Evolutionary conservation across 495 filamentous ascomycete genomes (phyloP), one percentile per base, ranked within the genome.

Genomic region (Neurospora sp.): DNA sequence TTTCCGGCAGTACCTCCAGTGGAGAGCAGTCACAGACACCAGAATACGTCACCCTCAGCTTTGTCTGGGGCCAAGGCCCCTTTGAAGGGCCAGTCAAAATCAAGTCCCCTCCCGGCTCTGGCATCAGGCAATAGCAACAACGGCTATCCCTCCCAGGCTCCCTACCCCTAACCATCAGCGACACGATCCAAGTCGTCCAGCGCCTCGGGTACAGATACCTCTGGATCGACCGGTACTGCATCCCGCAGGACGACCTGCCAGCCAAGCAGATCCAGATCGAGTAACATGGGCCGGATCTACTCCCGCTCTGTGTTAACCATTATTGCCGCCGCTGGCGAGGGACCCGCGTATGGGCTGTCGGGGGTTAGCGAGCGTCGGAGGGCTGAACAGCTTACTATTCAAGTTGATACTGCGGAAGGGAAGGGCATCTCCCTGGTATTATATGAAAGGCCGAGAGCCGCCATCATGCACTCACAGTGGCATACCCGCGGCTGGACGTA

Each of bases 401-500:
- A 18, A 70, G 40, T 41, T 39, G 20, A 72, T 72, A 10, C n/a
- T 48, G 10, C 46, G 0, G 16, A 11, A 11, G 46, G 46, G 20
- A 44, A 39, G 39, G 12, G 12, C 12, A 27, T 53, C 11, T 12
- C 46, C 11, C 20, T 53, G 11, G 46, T 5, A 5, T 22, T 53
- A 12, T 53, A 53, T 5, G 46, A 53, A 53, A 53, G n/a, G 46
- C 46, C 46, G n/a, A 53, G 5, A 11, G 9, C 16, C 39, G 40
- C 68, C n/a, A 75, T 83, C 68, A 4, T 11, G n/a, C 22, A 68
- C 5, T 79, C 77, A 0, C 76, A 71, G 27, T 84, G 81, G 83
- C 20, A 39, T 8, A 80, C 75, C 9, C 70, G 83, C 40, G 83
- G 78, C 14, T 85, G 83, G 83, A 85, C 83, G 2, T 85, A 76